Conservation (phyloP, 108 stramenopile genomes). For the Poteriospumella lacustris region DNA sequence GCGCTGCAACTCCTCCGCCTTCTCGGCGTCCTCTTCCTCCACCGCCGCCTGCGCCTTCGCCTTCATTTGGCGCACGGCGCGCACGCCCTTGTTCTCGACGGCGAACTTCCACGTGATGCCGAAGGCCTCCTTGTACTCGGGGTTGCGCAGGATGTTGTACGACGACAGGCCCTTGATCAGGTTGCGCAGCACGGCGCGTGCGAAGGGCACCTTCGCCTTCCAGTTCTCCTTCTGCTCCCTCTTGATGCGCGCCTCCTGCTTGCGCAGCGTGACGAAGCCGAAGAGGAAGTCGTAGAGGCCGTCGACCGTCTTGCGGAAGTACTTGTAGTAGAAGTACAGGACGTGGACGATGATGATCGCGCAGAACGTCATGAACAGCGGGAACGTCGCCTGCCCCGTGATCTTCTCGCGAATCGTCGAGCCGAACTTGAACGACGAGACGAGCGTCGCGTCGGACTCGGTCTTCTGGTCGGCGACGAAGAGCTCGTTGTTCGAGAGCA, state of each 20-base stretch:
- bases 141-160: constrained; percentile 51
- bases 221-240: no score
- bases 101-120: constrained; percentile 27
- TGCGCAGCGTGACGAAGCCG: no score
- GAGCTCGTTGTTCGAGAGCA: constrained; percentile 42
- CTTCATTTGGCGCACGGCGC: not conserved
- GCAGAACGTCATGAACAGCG: not conserved
- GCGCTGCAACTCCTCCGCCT: no score
- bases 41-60: not conserved
- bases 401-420: not conserved
- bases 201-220: not conserved
- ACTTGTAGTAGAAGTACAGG: no score
- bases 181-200: not conserved
- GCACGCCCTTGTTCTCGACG: not conserved
- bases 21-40: not conserved
- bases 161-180: constrained; percentile 35
- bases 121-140: constrained; percentile 32
- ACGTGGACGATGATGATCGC: not conserved
- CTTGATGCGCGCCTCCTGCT: no score
- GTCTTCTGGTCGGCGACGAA: constrained; percentile 31
- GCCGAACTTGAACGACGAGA: not conserved
- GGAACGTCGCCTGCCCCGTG: not conserved
- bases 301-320: no score
- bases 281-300: no score
- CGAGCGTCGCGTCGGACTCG: not conserved